phyloP scores from a whole-genome alignment of 192 early-diverging fungal species.

The Backusella mclennaniae region DNA sequence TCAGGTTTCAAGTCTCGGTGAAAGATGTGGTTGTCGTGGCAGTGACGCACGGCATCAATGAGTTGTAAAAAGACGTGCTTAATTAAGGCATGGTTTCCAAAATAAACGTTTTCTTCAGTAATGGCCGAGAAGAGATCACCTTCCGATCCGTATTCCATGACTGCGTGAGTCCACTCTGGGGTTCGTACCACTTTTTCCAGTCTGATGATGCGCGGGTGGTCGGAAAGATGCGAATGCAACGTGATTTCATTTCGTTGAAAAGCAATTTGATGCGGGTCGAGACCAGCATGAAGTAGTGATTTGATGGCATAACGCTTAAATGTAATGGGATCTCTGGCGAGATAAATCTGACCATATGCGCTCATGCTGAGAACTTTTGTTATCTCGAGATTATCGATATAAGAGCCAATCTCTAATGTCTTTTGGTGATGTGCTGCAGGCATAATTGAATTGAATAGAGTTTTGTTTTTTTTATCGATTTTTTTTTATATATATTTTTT shows the following conservation, averaged over 20 bases:
- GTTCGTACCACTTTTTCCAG: slow-evolving; percentile 67
- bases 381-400: slow-evolving; percentile 44
- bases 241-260: slow-evolving; percentile 68
- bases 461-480: not conserved
- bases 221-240: slow-evolving; percentile 62
- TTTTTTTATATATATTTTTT: not conserved
- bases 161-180: slow-evolving; percentile 61
- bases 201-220: slow-evolving; percentile 66
- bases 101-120: slow-evolving; percentile 74
- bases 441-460: not conserved
- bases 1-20: slow-evolving; percentile 93
- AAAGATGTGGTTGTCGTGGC: slow-evolving; percentile 73
- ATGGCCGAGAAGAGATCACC: slow-evolving; percentile 97
- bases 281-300: slow-evolving; percentile 63
- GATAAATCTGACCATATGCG: slow-evolving; percentile 74
- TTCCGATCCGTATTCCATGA: slow-evolving; percentile 78
- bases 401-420: slow-evolving; percentile 17
- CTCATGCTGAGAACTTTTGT: slow-evolving; percentile 62
- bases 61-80: slow-evolving; percentile 84
- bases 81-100: slow-evolving; percentile 72
- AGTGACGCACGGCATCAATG: slow-evolving; percentile 75
- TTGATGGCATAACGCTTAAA: slow-evolving; percentile 68
- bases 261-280: slow-evolving; percentile 58
- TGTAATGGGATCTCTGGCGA: slow-evolving; percentile 56
- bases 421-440: not conserved